Conservation (phyloP, 2,329 filamentous ascomycete genomes). For the Thermothelomyces thermophilus region DNA sequence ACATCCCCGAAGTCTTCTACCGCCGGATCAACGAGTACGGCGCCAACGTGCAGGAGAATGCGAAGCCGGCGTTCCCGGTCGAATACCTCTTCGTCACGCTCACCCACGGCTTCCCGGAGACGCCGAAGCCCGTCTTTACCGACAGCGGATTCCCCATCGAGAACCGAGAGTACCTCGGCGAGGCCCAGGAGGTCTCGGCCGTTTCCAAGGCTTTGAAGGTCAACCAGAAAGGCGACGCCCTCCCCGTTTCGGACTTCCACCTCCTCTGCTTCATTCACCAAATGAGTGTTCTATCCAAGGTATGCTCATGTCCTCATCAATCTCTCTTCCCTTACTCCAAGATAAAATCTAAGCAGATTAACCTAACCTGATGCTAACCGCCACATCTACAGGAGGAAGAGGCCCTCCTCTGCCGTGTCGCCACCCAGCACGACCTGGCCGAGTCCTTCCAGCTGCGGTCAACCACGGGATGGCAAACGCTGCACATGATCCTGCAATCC, state of each 20-base stretch:
- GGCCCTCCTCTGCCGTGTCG: conserved; percentile 75
- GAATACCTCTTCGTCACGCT: conserved; percentile 94
- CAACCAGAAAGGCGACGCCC: conserved; percentile 45
- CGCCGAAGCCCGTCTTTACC: conserved; percentile 69
- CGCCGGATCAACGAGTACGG: conserved; percentile 93
- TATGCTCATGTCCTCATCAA: conserved; percentile 38
- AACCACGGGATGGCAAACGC: conserved; percentile 86
- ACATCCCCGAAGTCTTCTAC: conserved; percentile 97
- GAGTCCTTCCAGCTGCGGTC: conserved; percentile 79
- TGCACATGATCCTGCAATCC: conserved; percentile 89
- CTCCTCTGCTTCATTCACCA: conserved; percentile 79
- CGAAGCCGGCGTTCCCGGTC: conserved; percentile 91
- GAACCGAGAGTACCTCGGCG: conserved; percentile 80
- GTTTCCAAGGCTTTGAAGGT: conserved; percentile 64
- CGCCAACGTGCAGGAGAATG: conserved; percentile 92
- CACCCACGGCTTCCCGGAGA: conserved; percentile 89
- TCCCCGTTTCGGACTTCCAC: conserved; percentile 86
- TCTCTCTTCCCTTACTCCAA: not conserved
- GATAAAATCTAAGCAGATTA: not conserved
- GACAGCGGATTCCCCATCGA: conserved; percentile 77
- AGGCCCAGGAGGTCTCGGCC: conserved; percentile 70
- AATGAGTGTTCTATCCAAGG: conserved; percentile 78
- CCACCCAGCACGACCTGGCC: conserved; percentile 70
- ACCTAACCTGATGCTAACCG: not conserved
- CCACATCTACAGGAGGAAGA: conserved; percentile 72